Base-by-base conservation (phyloP, 2,329 filamentous ascomycete genomes). In the Lojkania enalia region DNA sequence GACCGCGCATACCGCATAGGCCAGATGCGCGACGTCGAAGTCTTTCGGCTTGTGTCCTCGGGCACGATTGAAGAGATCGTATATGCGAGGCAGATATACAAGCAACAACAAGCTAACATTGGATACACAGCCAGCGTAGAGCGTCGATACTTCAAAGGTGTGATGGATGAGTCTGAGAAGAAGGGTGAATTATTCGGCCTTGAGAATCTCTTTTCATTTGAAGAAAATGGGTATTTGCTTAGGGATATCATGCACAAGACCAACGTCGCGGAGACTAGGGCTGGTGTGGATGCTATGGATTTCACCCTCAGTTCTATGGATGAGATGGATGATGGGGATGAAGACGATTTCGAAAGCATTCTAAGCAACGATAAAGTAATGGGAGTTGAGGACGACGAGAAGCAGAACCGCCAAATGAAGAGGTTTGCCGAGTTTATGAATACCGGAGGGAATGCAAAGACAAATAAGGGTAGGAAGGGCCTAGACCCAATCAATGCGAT, bases 231-330 rank as follows among this genome's bases (percentile, higher is more conserved):
- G 48, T 81, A 95, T 11, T 79, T 96, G 12, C 79, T 97, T 4
- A 82, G 88, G n/a, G 90, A 96, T 44, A 97, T 99, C 56, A 90
- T 99, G 58, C 96, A 97, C 75, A 96, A 96, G 71, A 97, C 94
- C 20, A 99, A 99, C 61, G 85, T 99, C 39, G 94, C 94, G 3
- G 94, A 99, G 72, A 89, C 89, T 31, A 88, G 86, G 63, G 90
- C 87, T 0, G 92, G 90, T 0, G 87, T 97, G 7, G 80, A 82
- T 20, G 83, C 96, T 20, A 78, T 85, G n/a, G 85, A 88, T 42
- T 79, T 96, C 14, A 83, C 95, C 48, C 77, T 88, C 58, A 80
- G 86, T 13, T 76, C 83, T 49, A 79, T 5, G 2, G 20, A 29
- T 15, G 5, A 13, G 45, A 44, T 20, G 29, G 43, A 63, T 13